phyloP scores from a whole-genome alignment of 2,329 filamentous ascomycete species.

The Xylariales sp. region DNA sequence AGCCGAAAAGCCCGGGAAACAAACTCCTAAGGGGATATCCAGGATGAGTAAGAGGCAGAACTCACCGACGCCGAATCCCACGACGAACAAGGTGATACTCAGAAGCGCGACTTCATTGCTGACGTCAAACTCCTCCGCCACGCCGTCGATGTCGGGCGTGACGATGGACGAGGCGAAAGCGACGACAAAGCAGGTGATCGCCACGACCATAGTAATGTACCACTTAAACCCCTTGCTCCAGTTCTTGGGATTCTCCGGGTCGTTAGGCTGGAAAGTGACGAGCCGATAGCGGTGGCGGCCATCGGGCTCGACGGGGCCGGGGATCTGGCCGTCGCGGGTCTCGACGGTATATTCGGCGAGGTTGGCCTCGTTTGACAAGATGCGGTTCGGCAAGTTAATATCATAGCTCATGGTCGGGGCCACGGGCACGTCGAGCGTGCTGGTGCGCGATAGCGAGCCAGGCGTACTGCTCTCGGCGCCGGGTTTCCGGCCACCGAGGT shows the following conservation, averaged over 20 bases:
- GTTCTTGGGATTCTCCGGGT: conserved; percentile 86
- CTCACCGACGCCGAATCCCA: conserved; percentile 81
- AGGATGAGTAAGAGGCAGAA: conserved; percentile 21
- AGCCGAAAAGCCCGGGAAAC: neutral
- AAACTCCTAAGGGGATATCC: neutral
- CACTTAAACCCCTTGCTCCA: conserved; percentile 83
- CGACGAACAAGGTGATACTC: conserved; percentile 79
- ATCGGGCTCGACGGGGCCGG: conserved; percentile 53
- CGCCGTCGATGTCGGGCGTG: conserved; percentile 77
- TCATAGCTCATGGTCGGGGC: conserved; percentile 33
- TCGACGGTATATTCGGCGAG: conserved; percentile 76
- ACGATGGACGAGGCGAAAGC: conserved; percentile 79
- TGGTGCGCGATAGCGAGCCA: conserved; percentile 21
- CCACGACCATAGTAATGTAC: conserved; percentile 88
- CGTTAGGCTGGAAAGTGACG: conserved; percentile 76
- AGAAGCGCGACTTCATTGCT: conserved; percentile 79
- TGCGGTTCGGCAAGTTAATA: conserved; percentile 73
- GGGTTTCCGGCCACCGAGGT: neutral
- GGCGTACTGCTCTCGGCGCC: conserved; percentile 3
- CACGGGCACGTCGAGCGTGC: conserved; percentile 23
- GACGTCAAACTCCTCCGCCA: conserved; percentile 72
- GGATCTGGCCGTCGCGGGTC: conserved; percentile 70
- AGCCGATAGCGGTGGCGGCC: conserved; percentile 59
- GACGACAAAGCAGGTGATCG: conserved; percentile 79
- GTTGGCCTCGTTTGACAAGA: conserved; percentile 69